Evolutionary conservation across 192 early-diverging fungal species (phyloP).

Genomic region (Chytriomyces sp.): DNA sequence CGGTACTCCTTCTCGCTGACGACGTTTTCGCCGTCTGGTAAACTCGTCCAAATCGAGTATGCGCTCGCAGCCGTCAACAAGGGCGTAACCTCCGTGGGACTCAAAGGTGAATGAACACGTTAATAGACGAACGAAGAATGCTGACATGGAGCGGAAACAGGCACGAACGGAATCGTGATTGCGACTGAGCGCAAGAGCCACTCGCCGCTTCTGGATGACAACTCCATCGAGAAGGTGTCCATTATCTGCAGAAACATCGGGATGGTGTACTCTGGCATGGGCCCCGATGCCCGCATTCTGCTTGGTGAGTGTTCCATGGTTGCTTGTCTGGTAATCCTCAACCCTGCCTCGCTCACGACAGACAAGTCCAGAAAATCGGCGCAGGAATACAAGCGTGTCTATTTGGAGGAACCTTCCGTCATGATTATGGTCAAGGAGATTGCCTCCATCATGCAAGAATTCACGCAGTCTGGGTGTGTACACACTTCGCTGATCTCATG

Average conservation of each 20-base stretch:
- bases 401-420: slow-evolving; percentile 92
- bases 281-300: slow-evolving; percentile 94
- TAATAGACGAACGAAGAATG: neutral
- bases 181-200: slow-evolving; percentile 96
- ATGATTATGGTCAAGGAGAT: slow-evolving; percentile 95
- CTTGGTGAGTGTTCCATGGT: slow-evolving; percentile 45
- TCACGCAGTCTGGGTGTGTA: slow-evolving; percentile 89
- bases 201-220: slow-evolving; percentile 90
- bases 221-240: slow-evolving; percentile 86
- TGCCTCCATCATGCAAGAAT: slow-evolving; percentile 97
- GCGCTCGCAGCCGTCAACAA: slow-evolving; percentile 87
- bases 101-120: slow-evolving; percentile 86
- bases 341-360: neutral
- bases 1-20: slow-evolving; percentile 96
- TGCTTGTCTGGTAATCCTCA: neutral
- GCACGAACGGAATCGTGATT: slow-evolving; percentile 94
- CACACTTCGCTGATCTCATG: neutral
- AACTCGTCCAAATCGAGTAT: slow-evolving; percentile 98
- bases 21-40: slow-evolving; percentile 98
- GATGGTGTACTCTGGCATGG: slow-evolving; percentile 99
- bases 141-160: too few species aligned
- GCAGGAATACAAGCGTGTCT: slow-evolving; percentile 89
- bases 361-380: slow-evolving; percentile 93
- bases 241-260: slow-evolving; percentile 90
- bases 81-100: slow-evolving; percentile 88